Percentiles rank a stretch among this genome's conserved stretches.
These are phyloP conservation scores for Conringia planisiliqua DNA, from an alignment of 345 rosid species.

Conservation along the genomic window DNA sequence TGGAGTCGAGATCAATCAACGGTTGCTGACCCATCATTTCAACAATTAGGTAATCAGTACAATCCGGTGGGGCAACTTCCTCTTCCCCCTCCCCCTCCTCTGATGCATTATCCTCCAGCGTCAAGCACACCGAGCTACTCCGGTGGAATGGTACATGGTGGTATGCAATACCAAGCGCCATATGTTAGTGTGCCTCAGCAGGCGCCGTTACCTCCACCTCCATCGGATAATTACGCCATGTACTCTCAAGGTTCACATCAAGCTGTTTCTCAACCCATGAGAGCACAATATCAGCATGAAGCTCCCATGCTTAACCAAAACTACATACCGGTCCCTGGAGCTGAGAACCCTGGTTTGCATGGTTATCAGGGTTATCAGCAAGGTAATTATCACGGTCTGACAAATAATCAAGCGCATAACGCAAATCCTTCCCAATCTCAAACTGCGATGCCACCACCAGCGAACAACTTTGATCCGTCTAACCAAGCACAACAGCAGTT, in stretches of 20 bases:
- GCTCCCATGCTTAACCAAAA: conserved; percentile 40
- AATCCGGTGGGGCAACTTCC: conserved; percentile 43
- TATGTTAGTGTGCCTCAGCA: conserved; percentile 44
- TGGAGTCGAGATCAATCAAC: conserved; percentile 47
- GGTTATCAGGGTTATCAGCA: conserved; percentile 44
- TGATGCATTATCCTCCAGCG: conserved; percentile 40
- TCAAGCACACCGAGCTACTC: conserved; percentile 43
- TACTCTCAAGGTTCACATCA: conserved; percentile 56
- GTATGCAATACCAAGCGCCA: conserved; percentile 46
- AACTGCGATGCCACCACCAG: conserved; percentile 38
- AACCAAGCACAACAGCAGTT: conserved; percentile 49
- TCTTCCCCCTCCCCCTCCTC: conserved; percentile 37
- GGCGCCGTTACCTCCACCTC: conserved; percentile 39
- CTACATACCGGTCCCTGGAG: conserved; percentile 45
- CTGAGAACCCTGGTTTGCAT: conserved; percentile 40
- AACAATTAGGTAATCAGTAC: conserved; percentile 51
- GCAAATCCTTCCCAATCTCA: conserved; percentile 47
- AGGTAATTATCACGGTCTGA: conserved; percentile 34
- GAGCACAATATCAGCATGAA: conserved; percentile 57
- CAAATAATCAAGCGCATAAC: conserved; percentile 48
- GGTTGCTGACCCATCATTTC: conserved; percentile 40
- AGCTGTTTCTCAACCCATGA: conserved; percentile 46
- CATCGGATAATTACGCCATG: conserved; percentile 30
- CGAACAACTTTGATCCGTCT: conserved; percentile 42
- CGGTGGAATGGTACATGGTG: conserved; percentile 37